These are phyloP conservation scores for Zasmidium citrigriseum DNA, from an alignment of 2,329 filamentous ascomycete genomes.

Conservation along the genomic window DNA sequence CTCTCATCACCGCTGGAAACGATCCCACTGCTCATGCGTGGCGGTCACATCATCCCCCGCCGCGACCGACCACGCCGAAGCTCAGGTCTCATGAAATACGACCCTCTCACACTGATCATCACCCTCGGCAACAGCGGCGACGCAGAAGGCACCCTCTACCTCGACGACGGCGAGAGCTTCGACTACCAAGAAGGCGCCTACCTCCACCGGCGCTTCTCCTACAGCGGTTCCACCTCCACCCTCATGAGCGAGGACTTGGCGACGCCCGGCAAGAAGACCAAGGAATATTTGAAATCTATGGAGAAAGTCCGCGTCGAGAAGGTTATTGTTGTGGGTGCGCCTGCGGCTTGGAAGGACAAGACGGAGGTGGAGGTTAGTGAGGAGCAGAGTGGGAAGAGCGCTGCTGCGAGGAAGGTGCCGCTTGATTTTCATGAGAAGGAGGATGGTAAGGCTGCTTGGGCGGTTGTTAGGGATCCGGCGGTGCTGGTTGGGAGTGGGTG, in stretches of 20 bases:
- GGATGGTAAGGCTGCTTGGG: constrained; percentile 61
- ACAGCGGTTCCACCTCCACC: constrained; percentile 55
- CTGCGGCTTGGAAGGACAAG: constrained; percentile 68
- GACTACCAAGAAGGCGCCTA: constrained; percentile 84
- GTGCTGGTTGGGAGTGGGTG: constrained; percentile 65
- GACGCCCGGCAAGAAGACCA: constrained; percentile 63
- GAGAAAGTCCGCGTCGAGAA: constrained; percentile 76
- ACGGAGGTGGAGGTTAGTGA: constrained; percentile 66
- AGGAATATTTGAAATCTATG: constrained; percentile 79
- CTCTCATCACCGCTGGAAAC: constrained; percentile 79
- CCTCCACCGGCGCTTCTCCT: constrained; percentile 79
- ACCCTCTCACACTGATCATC: constrained; percentile 91
- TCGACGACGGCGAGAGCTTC: constrained; percentile 92
- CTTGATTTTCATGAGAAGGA: constrained; percentile 60
- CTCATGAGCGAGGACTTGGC: constrained; percentile 69
- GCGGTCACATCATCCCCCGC: constrained; percentile 87
- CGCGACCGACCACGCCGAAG: constrained; percentile 86
- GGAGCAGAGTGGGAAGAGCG: constrained; percentile 48
- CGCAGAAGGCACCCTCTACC: constrained; percentile 80
- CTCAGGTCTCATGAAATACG: constrained; percentile 84
- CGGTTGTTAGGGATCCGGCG: constrained; percentile 63
- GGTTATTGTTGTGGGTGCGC: constrained; percentile 79
- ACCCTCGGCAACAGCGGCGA: constrained; percentile 67
- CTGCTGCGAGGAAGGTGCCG: constrained; percentile 49
- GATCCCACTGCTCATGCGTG: constrained; percentile 88